Conservation (phyloP, 2,329 filamentous ascomycete genomes). For the Chaetoscypha palmicola region DNA sequence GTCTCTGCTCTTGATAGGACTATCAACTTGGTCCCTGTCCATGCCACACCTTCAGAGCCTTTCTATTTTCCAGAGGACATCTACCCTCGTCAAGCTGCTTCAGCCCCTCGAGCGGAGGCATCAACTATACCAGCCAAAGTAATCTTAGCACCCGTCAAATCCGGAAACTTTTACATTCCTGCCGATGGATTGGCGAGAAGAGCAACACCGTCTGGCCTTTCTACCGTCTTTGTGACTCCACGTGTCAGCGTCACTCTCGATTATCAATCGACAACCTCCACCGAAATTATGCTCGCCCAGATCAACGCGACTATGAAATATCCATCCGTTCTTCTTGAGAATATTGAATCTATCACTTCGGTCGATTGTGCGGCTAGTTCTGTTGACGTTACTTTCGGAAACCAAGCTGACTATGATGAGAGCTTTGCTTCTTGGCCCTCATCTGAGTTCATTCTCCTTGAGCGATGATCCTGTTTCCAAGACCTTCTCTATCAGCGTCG, state of each 20-base stretch:
- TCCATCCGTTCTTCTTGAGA: constrained; percentile 1
- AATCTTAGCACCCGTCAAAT: neutral
- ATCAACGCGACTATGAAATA: constrained; percentile 4
- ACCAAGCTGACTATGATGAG: neutral
- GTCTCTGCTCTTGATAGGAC: too few relatives aligned
- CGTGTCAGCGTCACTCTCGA: neutral
- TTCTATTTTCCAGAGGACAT: too few relatives aligned
- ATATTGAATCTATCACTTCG: neutral
- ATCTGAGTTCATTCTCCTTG: neutral
- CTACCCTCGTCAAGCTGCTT: too few relatives aligned
- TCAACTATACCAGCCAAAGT: neutral
- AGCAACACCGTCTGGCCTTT: too few relatives aligned
- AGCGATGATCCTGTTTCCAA: constrained; percentile 3
- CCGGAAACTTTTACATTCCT: neutral
- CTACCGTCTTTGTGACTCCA: neutral
- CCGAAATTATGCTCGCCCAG: constrained; percentile 1
- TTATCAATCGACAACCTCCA: neutral
- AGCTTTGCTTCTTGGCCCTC: neutral
- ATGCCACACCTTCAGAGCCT: too few relatives aligned
- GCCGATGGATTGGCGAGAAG: neutral
- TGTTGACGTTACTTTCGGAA: constrained; percentile 2
- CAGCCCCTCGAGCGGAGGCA: too few relatives aligned
- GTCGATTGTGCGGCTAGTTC: neutral
- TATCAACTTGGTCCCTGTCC: too few relatives aligned
- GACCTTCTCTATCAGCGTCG: neutral